Conservation (phyloP, 768 basidiomycete genomes). For the Tephrocybe sp. region DNA sequence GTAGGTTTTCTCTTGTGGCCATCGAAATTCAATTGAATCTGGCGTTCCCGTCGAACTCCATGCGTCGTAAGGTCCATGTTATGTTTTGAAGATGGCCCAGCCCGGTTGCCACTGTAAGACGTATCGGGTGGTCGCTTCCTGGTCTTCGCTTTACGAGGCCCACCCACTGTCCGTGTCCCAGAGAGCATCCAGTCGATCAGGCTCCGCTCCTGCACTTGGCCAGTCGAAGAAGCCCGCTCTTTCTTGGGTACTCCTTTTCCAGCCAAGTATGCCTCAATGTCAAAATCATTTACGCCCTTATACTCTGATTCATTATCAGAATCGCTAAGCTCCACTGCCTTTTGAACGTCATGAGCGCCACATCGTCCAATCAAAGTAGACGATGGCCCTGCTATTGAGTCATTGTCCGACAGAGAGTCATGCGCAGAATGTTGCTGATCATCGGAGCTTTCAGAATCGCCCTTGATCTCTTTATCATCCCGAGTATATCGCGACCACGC, state of each 20-base stretch:
- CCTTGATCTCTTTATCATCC: constrained; percentile 44
- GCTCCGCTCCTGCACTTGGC: constrained; percentile 39
- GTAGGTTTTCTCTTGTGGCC: constrained; percentile 10
- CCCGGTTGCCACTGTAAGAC: neutral
- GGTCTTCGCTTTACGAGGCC: constrained; percentile 16
- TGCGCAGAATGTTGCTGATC: constrained; percentile 25
- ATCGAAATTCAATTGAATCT: constrained; percentile 38
- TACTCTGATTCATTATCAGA: constrained; percentile 20
- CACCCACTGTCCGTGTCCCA: constrained; percentile 35
- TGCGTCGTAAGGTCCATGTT: constrained; percentile 38
- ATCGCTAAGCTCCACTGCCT: constrained; percentile 18
- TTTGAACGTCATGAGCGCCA: constrained; percentile 14
- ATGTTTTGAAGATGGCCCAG: constrained; percentile 14
- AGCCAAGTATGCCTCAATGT: constrained; percentile 33
- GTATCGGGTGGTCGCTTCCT: constrained; percentile 13
- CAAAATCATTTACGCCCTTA: constrained; percentile 26
- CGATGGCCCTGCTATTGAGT: neutral
- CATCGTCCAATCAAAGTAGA: constrained; percentile 4
- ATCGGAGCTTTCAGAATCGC: constrained; percentile 65
- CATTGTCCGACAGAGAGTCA: constrained; percentile 2
- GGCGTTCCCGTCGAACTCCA: constrained; percentile 36
- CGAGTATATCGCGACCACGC: constrained; percentile 32
- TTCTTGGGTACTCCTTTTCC: constrained; percentile 12
- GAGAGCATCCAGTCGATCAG: constrained; percentile 73
- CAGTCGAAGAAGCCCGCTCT: constrained; percentile 7